A percentile compares a stretch with the other conserved stretches of the same genome.
phyloP scores from a whole-genome alignment of 495 filamentous ascomycete species.

The Talaromyces proteolyticus region DNA sequence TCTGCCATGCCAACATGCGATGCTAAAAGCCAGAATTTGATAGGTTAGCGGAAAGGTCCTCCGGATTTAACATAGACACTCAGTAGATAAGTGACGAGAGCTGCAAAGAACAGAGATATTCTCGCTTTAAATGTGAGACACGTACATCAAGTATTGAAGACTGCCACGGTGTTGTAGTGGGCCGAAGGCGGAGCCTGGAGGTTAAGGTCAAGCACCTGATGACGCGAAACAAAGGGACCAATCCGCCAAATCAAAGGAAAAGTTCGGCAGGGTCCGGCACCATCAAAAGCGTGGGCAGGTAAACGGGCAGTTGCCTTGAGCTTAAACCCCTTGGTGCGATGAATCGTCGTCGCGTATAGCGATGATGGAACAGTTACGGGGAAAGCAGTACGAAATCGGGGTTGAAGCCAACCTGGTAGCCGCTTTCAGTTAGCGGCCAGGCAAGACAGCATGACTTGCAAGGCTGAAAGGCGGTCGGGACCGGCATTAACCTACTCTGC shows the following conservation, averaged over 20 bases:
- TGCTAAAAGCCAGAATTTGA: slow-evolving; percentile 5
- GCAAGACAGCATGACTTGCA: slow-evolving; percentile 1
- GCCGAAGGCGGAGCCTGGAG: not conserved
- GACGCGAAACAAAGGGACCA: not conserved
- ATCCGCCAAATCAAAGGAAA: not conserved
- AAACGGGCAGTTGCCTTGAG: slow-evolving; percentile 1
- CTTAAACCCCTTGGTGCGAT: slow-evolving; percentile 8
- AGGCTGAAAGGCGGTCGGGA: slow-evolving; percentile 4
- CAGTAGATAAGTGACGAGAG: not conserved
- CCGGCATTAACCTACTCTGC: too few relatives aligned
- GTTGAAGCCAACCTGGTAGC: slow-evolving; percentile 9
- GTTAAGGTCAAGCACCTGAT: not conserved
- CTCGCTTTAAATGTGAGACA: not conserved
- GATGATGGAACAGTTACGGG: slow-evolving; percentile 19
- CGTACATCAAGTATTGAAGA: slow-evolving; percentile 7
- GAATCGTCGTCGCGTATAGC: slow-evolving; percentile 7
- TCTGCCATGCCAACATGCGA: slow-evolving; percentile 76
- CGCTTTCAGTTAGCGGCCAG: slow-evolving; percentile 7
- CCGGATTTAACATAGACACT: too few relatives aligned
- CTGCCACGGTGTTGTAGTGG: slow-evolving; percentile 8
- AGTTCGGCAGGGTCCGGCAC: not conserved
- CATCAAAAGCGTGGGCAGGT: not conserved
- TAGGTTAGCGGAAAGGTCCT: not conserved
- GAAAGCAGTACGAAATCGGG: slow-evolving; percentile 6
- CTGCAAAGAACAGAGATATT: not conserved